Conservation (phyloP, 2,329 filamentous ascomycete genomes). For the Trichoderma sp. region DNA sequence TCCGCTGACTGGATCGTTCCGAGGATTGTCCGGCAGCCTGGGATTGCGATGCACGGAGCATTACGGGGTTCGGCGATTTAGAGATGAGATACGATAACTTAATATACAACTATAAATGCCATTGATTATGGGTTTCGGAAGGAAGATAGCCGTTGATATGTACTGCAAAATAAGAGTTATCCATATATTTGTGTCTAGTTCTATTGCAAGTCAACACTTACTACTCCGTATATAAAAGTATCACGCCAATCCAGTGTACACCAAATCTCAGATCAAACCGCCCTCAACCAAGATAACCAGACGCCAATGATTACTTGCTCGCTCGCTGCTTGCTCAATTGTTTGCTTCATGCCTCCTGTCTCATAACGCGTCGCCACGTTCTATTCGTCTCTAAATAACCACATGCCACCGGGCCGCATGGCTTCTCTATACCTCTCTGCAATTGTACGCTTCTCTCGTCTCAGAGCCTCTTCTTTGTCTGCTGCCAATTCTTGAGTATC, state of each 20-base stretch:
- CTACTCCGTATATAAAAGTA: background rate
- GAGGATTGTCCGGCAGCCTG: conserved; percentile 7
- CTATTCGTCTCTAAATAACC: conserved; percentile 80
- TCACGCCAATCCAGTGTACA: background rate
- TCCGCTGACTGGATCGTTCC: background rate
- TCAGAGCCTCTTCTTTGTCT: conserved; percentile 66
- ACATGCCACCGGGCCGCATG: conserved; percentile 72
- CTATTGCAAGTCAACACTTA: background rate
- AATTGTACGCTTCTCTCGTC: conserved; percentile 64
- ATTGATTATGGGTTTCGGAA: background rate
- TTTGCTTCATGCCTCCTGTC: background rate
- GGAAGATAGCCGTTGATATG: background rate
- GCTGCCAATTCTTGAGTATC: conserved; percentile 75
- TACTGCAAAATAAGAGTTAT: background rate
- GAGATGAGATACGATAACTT: background rate
- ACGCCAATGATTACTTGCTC: background rate
- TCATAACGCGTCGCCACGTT: background rate
- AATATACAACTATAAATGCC: background rate
- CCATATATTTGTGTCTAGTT: background rate
- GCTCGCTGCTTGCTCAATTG: background rate
- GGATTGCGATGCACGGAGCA: background rate
- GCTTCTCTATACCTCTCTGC: conserved; percentile 79
- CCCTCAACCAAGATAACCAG: background rate
- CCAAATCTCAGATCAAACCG: background rate
- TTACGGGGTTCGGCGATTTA: background rate